These are phyloP conservation scores for Goffeauzyma gilvescens DNA, from an alignment of 768 basidiomycete genomes.

Conservation along the genomic window DNA sequence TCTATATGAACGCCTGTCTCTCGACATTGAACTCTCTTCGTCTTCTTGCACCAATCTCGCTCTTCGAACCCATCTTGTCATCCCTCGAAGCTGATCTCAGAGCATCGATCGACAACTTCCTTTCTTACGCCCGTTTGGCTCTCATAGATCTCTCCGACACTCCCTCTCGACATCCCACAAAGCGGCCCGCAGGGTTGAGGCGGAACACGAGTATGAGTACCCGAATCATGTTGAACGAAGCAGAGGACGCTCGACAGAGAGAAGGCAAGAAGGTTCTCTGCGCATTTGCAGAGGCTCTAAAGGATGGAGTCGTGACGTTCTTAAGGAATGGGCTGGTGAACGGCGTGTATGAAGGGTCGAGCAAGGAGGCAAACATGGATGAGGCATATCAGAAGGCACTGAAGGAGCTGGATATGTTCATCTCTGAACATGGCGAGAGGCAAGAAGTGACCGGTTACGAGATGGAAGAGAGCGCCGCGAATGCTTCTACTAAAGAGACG, in stretches of 20 bases:
- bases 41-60: slow-evolving; percentile 50
- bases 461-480: slow-evolving; percentile 3
- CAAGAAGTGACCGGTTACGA: no score
- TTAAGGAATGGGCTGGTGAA: slow-evolving; percentile 49
- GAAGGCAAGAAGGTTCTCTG: slow-evolving; percentile 29
- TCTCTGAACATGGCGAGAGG: no score
- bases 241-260: slow-evolving; percentile 22
- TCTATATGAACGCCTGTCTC: slow-evolving; percentile 52
- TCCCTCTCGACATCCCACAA: slow-evolving; percentile 1
- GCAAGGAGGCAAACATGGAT: no score
- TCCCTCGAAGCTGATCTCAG: slow-evolving; percentile 42
- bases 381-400: no score
- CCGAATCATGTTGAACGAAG: slow-evolving; percentile 22
- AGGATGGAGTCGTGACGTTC: slow-evolving; percentile 50
- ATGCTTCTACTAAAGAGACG: no score
- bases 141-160: not conserved
- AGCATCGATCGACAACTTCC: slow-evolving; percentile 36
- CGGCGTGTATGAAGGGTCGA: slow-evolving; percentile 52
- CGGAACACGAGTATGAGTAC: slow-evolving; percentile 9
- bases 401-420: no score
- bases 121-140: slow-evolving; percentile 33
- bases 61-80: slow-evolving; percentile 38
- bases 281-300: slow-evolving; percentile 44
- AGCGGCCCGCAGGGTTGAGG: slow-evolving; percentile 6
- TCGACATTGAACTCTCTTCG: slow-evolving; percentile 61